Evolutionary conservation across 108 stramenopile species (phyloP), one percentile per base, ranked within the genome.

Genomic region (Cyclotella atomus): DNA sequence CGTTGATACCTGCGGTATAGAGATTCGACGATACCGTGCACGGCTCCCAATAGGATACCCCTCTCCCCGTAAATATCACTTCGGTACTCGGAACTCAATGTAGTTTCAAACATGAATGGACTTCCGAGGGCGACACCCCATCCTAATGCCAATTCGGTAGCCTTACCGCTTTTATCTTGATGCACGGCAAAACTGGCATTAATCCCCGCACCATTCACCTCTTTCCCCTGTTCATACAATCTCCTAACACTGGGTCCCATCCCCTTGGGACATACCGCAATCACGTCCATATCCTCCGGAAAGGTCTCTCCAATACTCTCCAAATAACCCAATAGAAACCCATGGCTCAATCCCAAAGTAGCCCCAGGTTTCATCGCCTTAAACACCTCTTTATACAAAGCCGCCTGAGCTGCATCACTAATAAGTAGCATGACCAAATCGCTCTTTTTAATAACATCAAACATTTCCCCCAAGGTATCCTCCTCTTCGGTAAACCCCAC

Each of bases 221-320:
- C 93, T 93, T 98, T 98, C 47, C 98, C 98, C 81, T 98, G 98
- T 87, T 98, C 98, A 84, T 98, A 98, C 29, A 98, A 89, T 83
- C 98, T 92, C 70, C 98, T 95, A 46, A 98, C 98, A 52, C 94
- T 95, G 52, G 98, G 98, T 52, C 98, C 98, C 97, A 98, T 98
- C 54, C 97, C 97, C 94, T 98, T 98, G 88, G 97, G 97, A 82
- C 96, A 97, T 36, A 98, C 97, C 34, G 96, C 96, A 78, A 98
- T 97, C 23, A 98, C 97, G 79, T 97, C 96, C 93, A 97, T 96
- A 68, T 91, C 81, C 30, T 91, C 94, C n/a, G 97, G 96, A 92
- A 98, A 98, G 7, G 68, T 76, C 75, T 97, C 94, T 44, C 95
- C 95, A 56, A 97, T 96, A 50, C 91, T 89, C 29, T 98, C 97